Evolutionary conservation across 2,329 filamentous ascomycete species (phyloP), one percentile per base, ranked within the genome.

Genomic region (Thielaviopsis euricoi): DNA sequence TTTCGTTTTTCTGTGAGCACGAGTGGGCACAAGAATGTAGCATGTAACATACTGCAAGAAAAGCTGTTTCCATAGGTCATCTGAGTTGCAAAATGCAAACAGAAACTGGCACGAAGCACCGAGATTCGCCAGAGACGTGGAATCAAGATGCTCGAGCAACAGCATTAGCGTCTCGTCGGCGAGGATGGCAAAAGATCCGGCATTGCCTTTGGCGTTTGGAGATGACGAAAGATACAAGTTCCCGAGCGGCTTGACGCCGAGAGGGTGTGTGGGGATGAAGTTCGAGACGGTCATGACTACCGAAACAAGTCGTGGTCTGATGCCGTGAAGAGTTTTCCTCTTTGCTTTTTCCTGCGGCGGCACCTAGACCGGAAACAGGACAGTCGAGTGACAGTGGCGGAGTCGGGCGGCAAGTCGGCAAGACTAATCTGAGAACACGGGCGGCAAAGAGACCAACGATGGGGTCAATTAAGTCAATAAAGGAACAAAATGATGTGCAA

Each of bases 21-120:
- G 25, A 49, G 54, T 23, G 19, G 40, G 25, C 46, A 19, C 43
- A 26, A 29, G 40, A 19, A 37, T 12, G 12, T 53, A 53, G n/a
- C 10, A 29, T 50, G 52, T 3, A 52, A 55, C 88, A 81, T 82
- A 95, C 89, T 82, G 79, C 62, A 95, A 76, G 65, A 91, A 94
- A 21, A 95, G 70, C 19, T 82, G 71, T 70, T 93, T 90, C 91
- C 91, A 97, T 40, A 96, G 69, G 65, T 97, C 91, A 62, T 96
- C 91, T 53, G 81, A 81, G 54, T 84, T 77, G 57, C 85, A 86
- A 67, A 91, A 94, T 1, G 89, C 90, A 74, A 89, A 91, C 17
- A 97, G 72, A 56, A 87, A 89, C 68, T 83, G 88, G 74, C 90
- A 95, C 6, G 89, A 86, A 58, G 79, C 79, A 9, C 89, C 88